These are phyloP conservation scores for Leishmania amazonensis DNA, from an alignment of 208 protist species.

Conservation along the genomic window DNA sequence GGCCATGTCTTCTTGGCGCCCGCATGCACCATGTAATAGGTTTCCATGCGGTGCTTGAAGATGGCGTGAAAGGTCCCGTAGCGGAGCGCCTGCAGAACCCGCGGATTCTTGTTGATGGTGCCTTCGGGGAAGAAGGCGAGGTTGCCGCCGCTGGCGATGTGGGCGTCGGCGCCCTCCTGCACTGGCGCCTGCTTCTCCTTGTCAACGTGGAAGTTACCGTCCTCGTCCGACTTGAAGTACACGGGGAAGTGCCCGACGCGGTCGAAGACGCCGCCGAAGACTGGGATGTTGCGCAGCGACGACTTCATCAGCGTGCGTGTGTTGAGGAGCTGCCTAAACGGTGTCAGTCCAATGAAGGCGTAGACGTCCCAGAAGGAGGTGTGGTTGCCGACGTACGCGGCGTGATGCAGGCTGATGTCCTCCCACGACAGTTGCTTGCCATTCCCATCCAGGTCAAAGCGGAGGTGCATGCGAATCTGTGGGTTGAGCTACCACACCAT, in stretches of 20 bases:
- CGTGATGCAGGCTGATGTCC: conserved; percentile 17
- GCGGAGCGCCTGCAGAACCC: conserved; percentile 56
- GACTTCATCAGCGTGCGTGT: conserved; percentile 59
- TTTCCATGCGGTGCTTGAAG: conserved; percentile 51
- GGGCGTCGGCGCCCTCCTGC: conserved; percentile 40
- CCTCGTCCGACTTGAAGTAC: conserved; percentile 71
- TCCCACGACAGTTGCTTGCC: conserved; percentile 12
- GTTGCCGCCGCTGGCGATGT: conserved; percentile 44
- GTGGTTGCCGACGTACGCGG: conserved; percentile 56
- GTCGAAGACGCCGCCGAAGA: conserved; percentile 60
- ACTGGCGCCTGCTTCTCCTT: conserved; percentile 67
- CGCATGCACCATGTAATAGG: conserved; percentile 58
- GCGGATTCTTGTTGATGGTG: conserved; percentile 59
- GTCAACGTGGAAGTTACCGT: conserved; percentile 63
- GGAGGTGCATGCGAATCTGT: conserved; percentile 38
- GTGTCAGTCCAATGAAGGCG: conserved; percentile 32
- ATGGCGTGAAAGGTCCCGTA: conserved; percentile 65
- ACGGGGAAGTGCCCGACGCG: conserved; percentile 79
- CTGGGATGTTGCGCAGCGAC: conserved; percentile 48
- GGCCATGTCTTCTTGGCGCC: conserved; percentile 70
- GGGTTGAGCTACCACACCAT: conserved; percentile 41
- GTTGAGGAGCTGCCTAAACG: conserved; percentile 36
- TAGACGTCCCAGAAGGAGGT: conserved; percentile 71
- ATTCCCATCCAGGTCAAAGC: conserved; percentile 26
- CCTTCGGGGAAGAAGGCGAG: conserved; percentile 77